phyloP scores from a whole-genome alignment of 345 rosid genomes.

The Moringa oleifera region DNA sequence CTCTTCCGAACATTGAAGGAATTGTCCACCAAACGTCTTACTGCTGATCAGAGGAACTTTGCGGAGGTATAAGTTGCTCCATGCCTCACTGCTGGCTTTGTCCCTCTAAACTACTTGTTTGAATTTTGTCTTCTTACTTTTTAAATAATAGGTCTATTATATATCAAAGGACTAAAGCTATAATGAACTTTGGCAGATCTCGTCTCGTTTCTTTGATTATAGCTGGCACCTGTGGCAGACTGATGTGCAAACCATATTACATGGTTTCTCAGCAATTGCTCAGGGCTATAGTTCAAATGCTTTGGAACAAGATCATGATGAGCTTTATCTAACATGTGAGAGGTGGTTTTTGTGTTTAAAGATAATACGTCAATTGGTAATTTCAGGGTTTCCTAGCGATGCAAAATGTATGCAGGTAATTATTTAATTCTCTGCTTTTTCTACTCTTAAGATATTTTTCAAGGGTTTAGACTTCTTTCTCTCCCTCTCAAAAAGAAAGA shows the following conservation, averaged over 20 bases:
- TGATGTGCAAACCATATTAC: conserved; percentile 79
- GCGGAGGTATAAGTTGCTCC: conserved; percentile 54
- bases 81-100: conserved; percentile 5
- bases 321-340: conserved; percentile 77
- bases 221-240: conserved; percentile 97
- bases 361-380: conserved; percentile 71
- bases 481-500: neutral
- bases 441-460: neutral
- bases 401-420: conserved; percentile 74
- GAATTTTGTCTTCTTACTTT: conserved; percentile 14
- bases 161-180: conserved; percentile 11
- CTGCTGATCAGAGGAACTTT: conserved; percentile 77
- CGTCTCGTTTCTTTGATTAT: conserved; percentile 75
- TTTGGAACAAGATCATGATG: conserved; percentile 60
- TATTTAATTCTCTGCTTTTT: conserved; percentile 6
- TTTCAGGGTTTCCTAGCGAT: conserved; percentile 91
- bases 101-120: conserved; percentile 6
- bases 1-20: conserved; percentile 91
- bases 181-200: conserved; percentile 57
- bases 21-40: conserved; percentile 85
- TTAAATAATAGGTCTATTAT: neutral
- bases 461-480: too few species aligned
- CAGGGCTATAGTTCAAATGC: conserved; percentile 51
- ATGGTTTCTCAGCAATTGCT: conserved; percentile 59
- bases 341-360: conserved; percentile 93